Evolutionary conservation across 768 basidiomycete species (phyloP), one percentile per base, ranked within the genome.

Genomic region (Cyclocybe aegerita): DNA sequence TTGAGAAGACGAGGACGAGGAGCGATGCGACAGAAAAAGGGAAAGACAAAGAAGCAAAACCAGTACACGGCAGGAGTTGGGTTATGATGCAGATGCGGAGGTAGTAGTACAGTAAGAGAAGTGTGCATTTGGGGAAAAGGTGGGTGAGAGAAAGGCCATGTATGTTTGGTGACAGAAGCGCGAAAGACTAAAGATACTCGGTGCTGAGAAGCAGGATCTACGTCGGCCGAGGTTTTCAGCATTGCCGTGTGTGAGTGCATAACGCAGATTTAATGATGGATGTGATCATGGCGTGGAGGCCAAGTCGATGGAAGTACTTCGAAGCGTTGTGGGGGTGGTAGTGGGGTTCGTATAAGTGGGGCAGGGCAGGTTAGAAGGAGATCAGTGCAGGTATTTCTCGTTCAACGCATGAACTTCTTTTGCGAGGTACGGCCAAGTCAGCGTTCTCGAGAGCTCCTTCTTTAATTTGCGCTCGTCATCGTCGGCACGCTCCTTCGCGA

Each of bases 351-450:
- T 23, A 23, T 23, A 23, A 3, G 23, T 23, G 23, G 23, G 5
- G 23, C 23, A 23, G 23, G 23, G 2, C 23, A 23, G 23, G 23
- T n/a, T n/a, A n/a, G n/a, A n/a, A n/a, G n/a, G n/a, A n/a, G 23
- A 23, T 67, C 55, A 75, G 61, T 74, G 75, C 46, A 78, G 65
- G 46, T 93, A 94, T 62, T 93, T 91, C 71, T 92, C 89, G 61
- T 94, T 94, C 51, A 93, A 72, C 32, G 82, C 75, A 60, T 93
- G 88, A 46, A 94, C 88, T 72, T 94, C 90, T 64, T 81, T 84
- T 48, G 90, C 86, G 41, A 94, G 77, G 67, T 81, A 92, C 35
- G 90, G 89, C 90, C 91, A 94, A 38, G 78, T 88, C 64, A 93
- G 68, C 54, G 86, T 81, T 62, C 83, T 75, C 50, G 80, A 77